Evolutionary conservation across 345 rosid genomes (phyloP), one percentile per base, ranked within the genome.

Genomic region (Odontarrhena argentea): DNA sequence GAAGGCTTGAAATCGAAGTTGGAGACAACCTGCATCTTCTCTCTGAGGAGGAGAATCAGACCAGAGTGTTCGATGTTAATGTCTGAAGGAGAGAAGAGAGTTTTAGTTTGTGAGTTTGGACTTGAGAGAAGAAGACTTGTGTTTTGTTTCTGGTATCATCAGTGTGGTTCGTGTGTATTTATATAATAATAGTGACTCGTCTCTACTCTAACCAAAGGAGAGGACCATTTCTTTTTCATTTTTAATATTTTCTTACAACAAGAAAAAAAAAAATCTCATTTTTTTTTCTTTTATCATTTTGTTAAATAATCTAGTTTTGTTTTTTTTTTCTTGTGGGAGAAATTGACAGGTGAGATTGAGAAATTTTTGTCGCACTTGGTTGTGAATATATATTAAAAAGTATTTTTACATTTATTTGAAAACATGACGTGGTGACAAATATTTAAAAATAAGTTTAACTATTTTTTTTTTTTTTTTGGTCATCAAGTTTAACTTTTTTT

Each of bases 1-100:
- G 85, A 14, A 18, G 84, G 36, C 74, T 74, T 74, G 37, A 53
- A 72, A 60, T 78, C 76, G 40, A 80, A 78, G 53, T 46, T 78
- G 1, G 87, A 53, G 41, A 72, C 80, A 7, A 86, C 80, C 72
- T 82, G 82, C 88, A 78, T 85, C 57, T 64, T 73, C 3, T 18
- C 56, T 63, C 9, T 24, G 56, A 36, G 11, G 1, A 53, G 24
- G 50, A 43, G 30, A 42, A 42, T 40, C 35, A 57, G 25, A 64
- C 37, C 9, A 50, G 37, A 50, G 12, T 9, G 8, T 62, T 46
- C 2, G 18, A 32, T 47, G 11, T 46, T 54, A 24, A 0, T 61
- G 63, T 54, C 75, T 26, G 56, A 46, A 48, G 1, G 25, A 64
- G 65, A n/a, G 34, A 62, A 70, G 3, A 2, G 7, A 70, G 8